A percentile compares a stretch with the other conserved stretches of the same genome.
Evolutionary conservation across 306 rosid species (phyloP).

Genomic region (Vigna hirtella): DNA sequence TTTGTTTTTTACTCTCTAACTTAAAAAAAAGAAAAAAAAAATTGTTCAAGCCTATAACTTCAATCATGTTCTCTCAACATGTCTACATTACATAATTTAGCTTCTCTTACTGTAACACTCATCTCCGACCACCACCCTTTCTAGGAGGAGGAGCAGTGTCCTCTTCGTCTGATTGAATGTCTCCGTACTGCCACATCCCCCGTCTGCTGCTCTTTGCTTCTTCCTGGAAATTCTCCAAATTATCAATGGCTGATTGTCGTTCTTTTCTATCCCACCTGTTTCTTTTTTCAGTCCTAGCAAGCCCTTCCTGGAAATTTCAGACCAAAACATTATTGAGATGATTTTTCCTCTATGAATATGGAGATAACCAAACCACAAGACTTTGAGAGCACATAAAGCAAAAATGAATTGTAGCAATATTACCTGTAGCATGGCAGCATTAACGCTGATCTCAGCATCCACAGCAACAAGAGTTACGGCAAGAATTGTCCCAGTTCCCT

Average conservation of each 20-base stretch:
- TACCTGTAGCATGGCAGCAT: constrained; percentile 94
- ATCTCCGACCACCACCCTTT: constrained; percentile 69
- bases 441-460: constrained; percentile 84
- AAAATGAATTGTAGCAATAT: constrained; percentile 11
- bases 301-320: constrained; percentile 82
- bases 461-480: constrained; percentile 84
- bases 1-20: constrained; percentile 50
- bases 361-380: not conserved
- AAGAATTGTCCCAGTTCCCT: constrained; percentile 87
- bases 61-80: constrained; percentile 46
- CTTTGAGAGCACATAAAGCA: constrained; percentile 34
- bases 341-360: not conserved
- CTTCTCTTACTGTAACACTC: constrained; percentile 41
- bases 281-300: constrained; percentile 80
- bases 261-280: constrained; percentile 81
- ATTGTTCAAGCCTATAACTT: constrained; percentile 56
- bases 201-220: constrained; percentile 75
- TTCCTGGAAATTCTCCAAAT: constrained; percentile 79
- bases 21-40: constrained; percentile 31
- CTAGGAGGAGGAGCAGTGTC: constrained; percentile 70
- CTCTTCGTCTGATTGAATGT: constrained; percentile 87
- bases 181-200: constrained; percentile 96
- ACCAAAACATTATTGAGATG: not conserved
- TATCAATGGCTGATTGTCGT: constrained; percentile 69
- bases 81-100: constrained; percentile 47